Evolutionary conservation across 176 grass and related monocot genomes (phyloP), one percentile per base, ranked within the genome.

Genomic region (Alopecurus myosuroides): DNA sequence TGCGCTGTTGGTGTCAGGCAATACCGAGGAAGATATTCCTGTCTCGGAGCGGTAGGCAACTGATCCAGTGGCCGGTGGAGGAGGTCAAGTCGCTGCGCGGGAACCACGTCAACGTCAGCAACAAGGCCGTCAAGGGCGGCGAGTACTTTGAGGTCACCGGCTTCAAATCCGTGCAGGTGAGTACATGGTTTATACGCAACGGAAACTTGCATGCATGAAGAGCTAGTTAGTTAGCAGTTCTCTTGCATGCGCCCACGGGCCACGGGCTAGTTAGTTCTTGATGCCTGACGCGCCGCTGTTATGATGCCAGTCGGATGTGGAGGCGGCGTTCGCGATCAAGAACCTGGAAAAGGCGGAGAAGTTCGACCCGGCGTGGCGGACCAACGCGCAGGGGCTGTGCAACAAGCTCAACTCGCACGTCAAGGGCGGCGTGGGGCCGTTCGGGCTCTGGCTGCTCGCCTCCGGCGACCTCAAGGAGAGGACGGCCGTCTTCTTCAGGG

Each of bases 51-150:
- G 94, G 89, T 2, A 91, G 71, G 72, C 92, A 97, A 77, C 83
- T 97, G 30, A 50, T 97, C 29, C 94, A 97, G 76, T 97, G 94
- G 92, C 94, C 92, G 14, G 85, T 94, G 60, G 82, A 92, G 67
- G 91, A 97, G 79, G 5, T 91, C 51, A 75, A 93, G 72, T 42
- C 77, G 26, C 61, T 97, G 46, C 90, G 94, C 15, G 49, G 3
- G 1, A 91, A 89, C 42, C 79, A 83, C 20, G 74, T 91, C 69
- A 68, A 28, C 65, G 39, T 93, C 11, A 33, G 33, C 14, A 49
- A 83, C 86, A 85, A 64, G 77, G 50, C 37, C 9, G 7, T 97
- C 77, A 81, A 74, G 45, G 7, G 18, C n/a, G 89, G 85, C 15
- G 25, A 53, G 15, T 70, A 55, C 62, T 74, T 90, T n/a, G 51